Conservation (phyloP, 129 eudicot species). For the Artemisia tridentata region DNA sequence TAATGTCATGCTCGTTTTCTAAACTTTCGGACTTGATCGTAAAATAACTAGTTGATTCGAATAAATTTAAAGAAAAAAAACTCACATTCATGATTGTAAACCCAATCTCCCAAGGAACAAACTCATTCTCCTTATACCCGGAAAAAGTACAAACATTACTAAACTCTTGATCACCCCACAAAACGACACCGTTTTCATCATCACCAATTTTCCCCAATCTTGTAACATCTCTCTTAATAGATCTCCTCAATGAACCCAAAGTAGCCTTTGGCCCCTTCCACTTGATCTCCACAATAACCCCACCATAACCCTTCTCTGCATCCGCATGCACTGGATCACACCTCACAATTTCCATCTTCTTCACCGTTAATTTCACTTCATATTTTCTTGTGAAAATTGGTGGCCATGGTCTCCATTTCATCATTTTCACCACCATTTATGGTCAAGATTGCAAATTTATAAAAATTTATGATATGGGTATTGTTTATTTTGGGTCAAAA, state of each 20-base stretch:
- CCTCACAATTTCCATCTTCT: slow-evolving; percentile 44
- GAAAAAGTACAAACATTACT: slow-evolving; percentile 55
- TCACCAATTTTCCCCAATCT: slow-evolving; percentile 21
- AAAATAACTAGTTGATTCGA: neutral
- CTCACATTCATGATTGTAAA: slow-evolving; percentile 76
- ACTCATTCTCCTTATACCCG: slow-evolving; percentile 66
- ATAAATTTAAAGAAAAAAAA: neutral
- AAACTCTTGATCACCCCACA: slow-evolving; percentile 81
- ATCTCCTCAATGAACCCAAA: slow-evolving; percentile 66
- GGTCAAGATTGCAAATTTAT: slow-evolving; percentile 5
- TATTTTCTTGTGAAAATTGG: slow-evolving; percentile 63
- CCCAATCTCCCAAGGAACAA: slow-evolving; percentile 94
- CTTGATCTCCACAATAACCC: slow-evolving; percentile 63
- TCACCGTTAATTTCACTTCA: slow-evolving; percentile 59
- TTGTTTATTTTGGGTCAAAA: neutral
- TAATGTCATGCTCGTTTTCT: too few species aligned
- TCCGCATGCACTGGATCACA: slow-evolving; percentile 34
- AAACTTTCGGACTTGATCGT: neutral
- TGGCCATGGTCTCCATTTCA: slow-evolving; percentile 98
- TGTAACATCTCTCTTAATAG: slow-evolving; percentile 63
- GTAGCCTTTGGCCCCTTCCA: slow-evolving; percentile 85
- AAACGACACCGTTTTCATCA: slow-evolving; percentile 53
- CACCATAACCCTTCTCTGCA: slow-evolving; percentile 36
- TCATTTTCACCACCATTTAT: slow-evolving; percentile 88
- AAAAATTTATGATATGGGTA: neutral